Evolutionary conservation across 495 filamentous ascomycete species (phyloP), one percentile per base, ranked within the genome.

Genomic region (Penicillium malachiteum): DNA sequence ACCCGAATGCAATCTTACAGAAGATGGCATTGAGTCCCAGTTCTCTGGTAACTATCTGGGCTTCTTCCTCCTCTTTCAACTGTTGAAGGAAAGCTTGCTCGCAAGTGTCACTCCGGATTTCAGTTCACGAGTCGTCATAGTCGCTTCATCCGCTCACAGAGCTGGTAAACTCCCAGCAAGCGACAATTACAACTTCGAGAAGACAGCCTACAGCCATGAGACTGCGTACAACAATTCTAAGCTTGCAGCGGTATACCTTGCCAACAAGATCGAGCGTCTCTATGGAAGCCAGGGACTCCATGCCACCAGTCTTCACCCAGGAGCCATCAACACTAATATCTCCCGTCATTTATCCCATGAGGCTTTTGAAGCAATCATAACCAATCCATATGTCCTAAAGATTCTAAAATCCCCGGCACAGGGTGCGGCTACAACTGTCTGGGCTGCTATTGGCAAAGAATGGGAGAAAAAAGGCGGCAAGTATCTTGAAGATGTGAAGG

Each of bases 1-100:
- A 8, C 75, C 74, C 30, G 62, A 75, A 37, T 51, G 52, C 26
- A 63, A 67, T 6, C 49, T 52, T 30, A 80, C 75, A 8, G 62
- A 67, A 31, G 72, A 82, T 44, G 74, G 72, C 17, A 57, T 75
- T 49, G 80, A 82, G 55, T 44, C 64, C 3, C 74, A 81, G 34
- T 74, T 82, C 47, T 66, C 61, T 11, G 75, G 73, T 7, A 81
- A 81, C 65, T 72, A 82, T 57, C 63, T 82, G 3, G 65, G 61
- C 21, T 74, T 78, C 56, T 81, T 82, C 57, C 73, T 80, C 17
- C 66, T 83, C 13, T 77, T 80, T 58, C 62, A 77, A 30, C 68
- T 76, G 1, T 71, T 83, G 17, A 72, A 72, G 54, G 63, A 67
- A 8, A 55, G 72, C 33, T 54, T 82, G 5, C 65, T 81, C 14